phyloP scores from a whole-genome alignment of 805 yeast genomes.

The Candida fluviatilis region DNA sequence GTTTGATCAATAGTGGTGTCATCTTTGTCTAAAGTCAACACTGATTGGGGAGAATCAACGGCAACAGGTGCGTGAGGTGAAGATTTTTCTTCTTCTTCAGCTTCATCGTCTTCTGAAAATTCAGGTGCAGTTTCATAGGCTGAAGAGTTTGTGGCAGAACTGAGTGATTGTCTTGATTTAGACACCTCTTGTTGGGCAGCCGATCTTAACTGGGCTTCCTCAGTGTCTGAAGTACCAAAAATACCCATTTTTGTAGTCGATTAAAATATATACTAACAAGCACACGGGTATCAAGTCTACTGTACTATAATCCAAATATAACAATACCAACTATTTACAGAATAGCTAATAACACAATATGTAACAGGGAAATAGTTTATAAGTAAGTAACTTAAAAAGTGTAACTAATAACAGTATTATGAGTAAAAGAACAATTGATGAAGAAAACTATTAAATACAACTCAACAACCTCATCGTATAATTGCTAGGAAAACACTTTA shows the following conservation, averaged over 20 bases:
- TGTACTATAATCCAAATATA: too few species aligned
- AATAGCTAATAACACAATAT: too few species aligned
- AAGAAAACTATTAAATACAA: too few species aligned
- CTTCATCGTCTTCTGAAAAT: conserved; percentile 2
- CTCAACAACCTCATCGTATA: too few species aligned
- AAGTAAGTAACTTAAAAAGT: too few species aligned
- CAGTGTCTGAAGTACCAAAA: conserved; percentile 31
- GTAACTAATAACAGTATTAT: too few species aligned
- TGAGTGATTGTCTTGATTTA: conserved; percentile 6
- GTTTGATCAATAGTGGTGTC: background rate
- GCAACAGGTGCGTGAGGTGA: background rate
- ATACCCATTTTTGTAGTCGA: conserved; percentile 21
- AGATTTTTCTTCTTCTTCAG: background rate
- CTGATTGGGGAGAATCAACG: background rate
- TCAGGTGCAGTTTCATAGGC: conserved; percentile 36
- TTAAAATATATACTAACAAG: background rate
- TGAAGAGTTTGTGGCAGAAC: conserved; percentile 22
- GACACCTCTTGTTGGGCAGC: conserved; percentile 12
- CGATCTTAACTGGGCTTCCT: conserved; percentile 25
- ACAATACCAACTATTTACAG: too few species aligned
- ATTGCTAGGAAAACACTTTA: too few species aligned
- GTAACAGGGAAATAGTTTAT: too few species aligned
- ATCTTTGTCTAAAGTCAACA: background rate
- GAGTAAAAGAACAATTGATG: too few species aligned
- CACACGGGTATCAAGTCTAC: too few species aligned